Conservation (phyloP, 1,284 basidiomycete species). For the Porogramme epimiltina region DNA sequence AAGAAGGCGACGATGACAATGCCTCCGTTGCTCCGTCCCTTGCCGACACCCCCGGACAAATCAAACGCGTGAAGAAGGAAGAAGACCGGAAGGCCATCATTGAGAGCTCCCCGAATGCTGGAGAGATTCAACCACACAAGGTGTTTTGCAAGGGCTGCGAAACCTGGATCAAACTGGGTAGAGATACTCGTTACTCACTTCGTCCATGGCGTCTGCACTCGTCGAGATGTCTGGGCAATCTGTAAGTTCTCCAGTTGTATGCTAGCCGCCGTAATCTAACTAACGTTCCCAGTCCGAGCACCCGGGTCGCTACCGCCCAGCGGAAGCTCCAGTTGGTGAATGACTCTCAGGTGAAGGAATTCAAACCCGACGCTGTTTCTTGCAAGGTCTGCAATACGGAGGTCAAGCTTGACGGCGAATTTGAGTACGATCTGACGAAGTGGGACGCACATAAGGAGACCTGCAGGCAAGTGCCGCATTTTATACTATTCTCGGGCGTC, state of each 20-base stretch:
- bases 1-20: conserved; percentile 28
- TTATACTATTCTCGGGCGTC: neutral
- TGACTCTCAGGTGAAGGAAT: conserved; percentile 55
- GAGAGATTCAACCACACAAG: conserved; percentile 49
- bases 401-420: conserved; percentile 46
- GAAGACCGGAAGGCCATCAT: conserved; percentile 52
- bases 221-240: conserved; percentile 41
- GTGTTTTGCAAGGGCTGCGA: conserved; percentile 61
- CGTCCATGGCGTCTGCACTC: conserved; percentile 58
- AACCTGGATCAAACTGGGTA: conserved; percentile 58
- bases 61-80: conserved; percentile 33
- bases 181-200: conserved; percentile 40
- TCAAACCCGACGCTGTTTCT: conserved; percentile 44
- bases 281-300: conserved; percentile 39
- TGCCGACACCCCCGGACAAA: conserved; percentile 12
- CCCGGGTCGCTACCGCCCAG: conserved; percentile 58
- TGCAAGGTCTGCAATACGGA: conserved; percentile 50
- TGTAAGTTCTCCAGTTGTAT: conserved; percentile 31
- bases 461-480: conserved; percentile 44
- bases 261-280: neutral
- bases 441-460: conserved; percentile 62
- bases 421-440: conserved; percentile 54
- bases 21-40: conserved; percentile 22
- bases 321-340: conserved; percentile 61
- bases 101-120: conserved; percentile 51